These are phyloP conservation scores for Moesziomyces sp. DNA, from an alignment of 1,284 basidiomycete genomes.

Conservation along the genomic window DNA sequence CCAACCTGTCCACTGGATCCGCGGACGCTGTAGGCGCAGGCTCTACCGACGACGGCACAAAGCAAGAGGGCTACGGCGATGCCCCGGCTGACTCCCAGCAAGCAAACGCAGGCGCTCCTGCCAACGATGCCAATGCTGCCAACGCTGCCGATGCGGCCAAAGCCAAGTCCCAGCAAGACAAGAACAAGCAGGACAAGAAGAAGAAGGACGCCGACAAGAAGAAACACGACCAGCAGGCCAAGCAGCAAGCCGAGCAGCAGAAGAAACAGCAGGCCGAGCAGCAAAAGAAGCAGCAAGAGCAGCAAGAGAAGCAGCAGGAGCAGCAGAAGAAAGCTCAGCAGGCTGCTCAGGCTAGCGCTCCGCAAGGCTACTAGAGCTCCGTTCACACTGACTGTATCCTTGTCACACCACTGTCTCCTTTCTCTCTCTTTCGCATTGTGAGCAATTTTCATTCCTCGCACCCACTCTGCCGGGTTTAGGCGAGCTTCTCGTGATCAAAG, in stretches of 20 bases:
- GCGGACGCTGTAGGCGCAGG: too few species aligned
- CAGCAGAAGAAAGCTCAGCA: neutral
- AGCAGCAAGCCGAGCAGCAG: neutral
- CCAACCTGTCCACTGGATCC: neutral
- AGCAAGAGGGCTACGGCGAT: too few species aligned
- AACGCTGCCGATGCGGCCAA: neutral
- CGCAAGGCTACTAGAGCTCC: neutral
- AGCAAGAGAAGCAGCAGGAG: neutral
- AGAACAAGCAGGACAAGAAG: neutral
- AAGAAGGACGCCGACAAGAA: neutral
- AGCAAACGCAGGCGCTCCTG: too few species aligned
- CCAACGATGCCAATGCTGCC: too few species aligned
- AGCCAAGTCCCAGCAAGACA: neutral
- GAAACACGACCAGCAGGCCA: neutral
- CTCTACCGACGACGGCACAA: too few species aligned
- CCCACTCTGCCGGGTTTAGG: conserved; percentile 11
- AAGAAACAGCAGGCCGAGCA: neutral
- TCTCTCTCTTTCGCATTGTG: too few species aligned
- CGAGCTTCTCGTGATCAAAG: conserved; percentile 75
- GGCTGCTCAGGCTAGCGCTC: neutral
- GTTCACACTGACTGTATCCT: neutral
- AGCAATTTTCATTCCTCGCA: neutral
- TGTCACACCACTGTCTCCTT: neutral
- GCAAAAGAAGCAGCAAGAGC: neutral
- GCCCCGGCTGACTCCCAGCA: too few species aligned